Evolutionary conservation across 768 basidiomycete genomes (phyloP).

Genomic region (Tricholoma terreum): DNA sequence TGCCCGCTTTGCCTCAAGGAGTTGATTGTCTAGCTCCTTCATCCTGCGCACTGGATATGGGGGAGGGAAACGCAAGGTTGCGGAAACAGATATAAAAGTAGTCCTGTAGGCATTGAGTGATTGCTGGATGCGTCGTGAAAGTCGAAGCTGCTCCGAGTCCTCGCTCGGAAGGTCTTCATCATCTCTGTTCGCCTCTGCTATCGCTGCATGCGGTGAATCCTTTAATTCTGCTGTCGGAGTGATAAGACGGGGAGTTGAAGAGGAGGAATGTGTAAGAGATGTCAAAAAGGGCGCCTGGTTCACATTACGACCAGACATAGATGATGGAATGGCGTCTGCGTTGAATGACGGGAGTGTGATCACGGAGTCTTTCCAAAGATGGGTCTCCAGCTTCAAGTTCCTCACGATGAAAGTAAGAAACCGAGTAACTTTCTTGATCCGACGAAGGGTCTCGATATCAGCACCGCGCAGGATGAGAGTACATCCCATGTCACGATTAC

Average conservation of each 20-base stretch:
- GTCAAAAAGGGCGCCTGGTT: conserved; percentile 20
- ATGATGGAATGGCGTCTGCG: conserved; percentile 58
- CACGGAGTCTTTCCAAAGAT: conserved; percentile 88
- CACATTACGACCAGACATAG: conserved; percentile 24
- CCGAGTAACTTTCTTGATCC: conserved; percentile 88
- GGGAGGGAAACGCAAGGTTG: conserved; percentile 87
- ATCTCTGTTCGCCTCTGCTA: conserved; percentile 29
- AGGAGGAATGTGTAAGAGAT: conserved; percentile 25
- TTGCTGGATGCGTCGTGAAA: conserved; percentile 76
- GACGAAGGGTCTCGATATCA: conserved; percentile 72
- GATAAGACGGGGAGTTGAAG: conserved; percentile 27
- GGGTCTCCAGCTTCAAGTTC: conserved; percentile 90
- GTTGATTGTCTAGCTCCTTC: conserved; percentile 81
- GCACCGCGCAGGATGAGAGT: conserved; percentile 91
- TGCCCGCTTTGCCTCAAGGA: conserved; percentile 63
- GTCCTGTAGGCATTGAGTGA: conserved; percentile 80
- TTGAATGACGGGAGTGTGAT: conserved; percentile 70
- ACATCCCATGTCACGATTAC: conserved; percentile 88
- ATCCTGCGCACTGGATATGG: conserved; percentile 86
- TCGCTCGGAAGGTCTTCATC: conserved; percentile 59
- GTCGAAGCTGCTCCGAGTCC: conserved; percentile 64
- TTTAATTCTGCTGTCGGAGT: conserved; percentile 21
- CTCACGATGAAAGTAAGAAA: conserved; percentile 92
- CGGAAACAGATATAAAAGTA: conserved; percentile 92
- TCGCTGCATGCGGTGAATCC: conserved; percentile 15